phyloP scores from a whole-genome alignment of 768 basidiomycete species.

The Suillus bovinus region DNA sequence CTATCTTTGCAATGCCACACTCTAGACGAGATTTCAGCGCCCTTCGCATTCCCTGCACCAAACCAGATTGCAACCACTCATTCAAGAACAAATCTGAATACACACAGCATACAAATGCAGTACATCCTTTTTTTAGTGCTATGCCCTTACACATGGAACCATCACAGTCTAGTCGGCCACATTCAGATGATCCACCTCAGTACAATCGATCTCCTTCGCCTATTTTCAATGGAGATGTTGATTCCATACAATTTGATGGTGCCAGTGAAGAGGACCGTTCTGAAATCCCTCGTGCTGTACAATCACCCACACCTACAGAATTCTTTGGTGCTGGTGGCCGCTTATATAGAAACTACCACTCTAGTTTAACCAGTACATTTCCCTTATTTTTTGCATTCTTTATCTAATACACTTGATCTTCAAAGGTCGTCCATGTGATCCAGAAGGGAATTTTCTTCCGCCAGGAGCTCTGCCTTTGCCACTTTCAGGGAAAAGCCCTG shows the following conservation, averaged over 20 bases:
- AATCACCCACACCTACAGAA: not conserved
- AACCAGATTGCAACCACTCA: not conserved
- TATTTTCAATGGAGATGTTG: not conserved
- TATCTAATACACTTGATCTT: not conserved
- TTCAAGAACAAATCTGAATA: constrained; percentile 3
- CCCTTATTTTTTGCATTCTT: not conserved
- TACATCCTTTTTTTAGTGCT: not conserved
- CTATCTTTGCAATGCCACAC: constrained; percentile 10
- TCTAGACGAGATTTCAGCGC: not conserved
- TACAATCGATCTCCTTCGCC: not conserved
- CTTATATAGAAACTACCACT: constrained; percentile 14
- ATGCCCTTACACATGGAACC: not conserved
- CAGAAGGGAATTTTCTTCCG: constrained; percentile 11
- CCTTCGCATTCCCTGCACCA: constrained; percentile 2
- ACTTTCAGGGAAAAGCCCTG: not conserved
- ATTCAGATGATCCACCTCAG: not conserved
- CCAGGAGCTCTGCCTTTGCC: constrained; percentile 8
- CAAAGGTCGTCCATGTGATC: constrained; percentile 7
- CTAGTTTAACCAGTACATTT: constrained; percentile 3
- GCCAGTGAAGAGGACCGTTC: no score
- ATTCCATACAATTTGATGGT: no score
- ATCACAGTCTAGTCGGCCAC: not conserved
- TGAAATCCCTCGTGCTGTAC: no score
- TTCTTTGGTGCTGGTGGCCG: not conserved
- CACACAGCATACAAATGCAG: not conserved